These are phyloP conservation scores for Triglochin maritima DNA, from an alignment of 106 monocot genomes.

Conservation along the genomic window DNA sequence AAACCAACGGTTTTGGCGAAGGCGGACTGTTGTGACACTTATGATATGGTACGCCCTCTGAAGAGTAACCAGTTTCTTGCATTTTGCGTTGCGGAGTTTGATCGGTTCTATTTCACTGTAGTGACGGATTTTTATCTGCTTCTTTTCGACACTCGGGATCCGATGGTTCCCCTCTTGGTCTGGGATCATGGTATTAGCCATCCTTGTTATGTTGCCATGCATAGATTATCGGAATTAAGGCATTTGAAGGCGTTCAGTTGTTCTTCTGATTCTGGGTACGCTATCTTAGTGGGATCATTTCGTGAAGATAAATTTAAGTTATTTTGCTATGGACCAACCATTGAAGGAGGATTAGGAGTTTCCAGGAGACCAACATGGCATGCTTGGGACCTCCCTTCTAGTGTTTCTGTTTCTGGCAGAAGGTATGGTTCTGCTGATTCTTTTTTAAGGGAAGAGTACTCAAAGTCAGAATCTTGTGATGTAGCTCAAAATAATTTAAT, in stretches of 20 bases:
- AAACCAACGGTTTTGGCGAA: conserved; percentile 28
- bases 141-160: conserved; percentile 36
- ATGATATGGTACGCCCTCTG: conserved; percentile 3
- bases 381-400: conserved; percentile 79
- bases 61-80: conserved; percentile 23
- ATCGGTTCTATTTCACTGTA: conserved; percentile 30
- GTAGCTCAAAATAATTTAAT: conserved; percentile 6
- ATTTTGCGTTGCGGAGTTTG: conserved; percentile 23
- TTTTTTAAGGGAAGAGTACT: conserved; percentile 26
- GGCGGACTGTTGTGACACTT: conserved; percentile 8
- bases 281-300: conserved; percentile 75
- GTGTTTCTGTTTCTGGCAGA: conserved; percentile 34
- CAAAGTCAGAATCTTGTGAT: conserved; percentile 2
- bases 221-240: conserved; percentile 39
- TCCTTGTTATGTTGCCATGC: conserved; percentile 35
- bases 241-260: conserved; percentile 26
- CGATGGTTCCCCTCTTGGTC: conserved; percentile 31
- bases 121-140: conserved; percentile 27
- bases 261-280: conserved; percentile 40
- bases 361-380: conserved; percentile 15
- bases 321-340: conserved; percentile 53
- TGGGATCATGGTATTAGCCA: conserved; percentile 46
- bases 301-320: conserved; percentile 41
- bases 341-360: conserved; percentile 2
- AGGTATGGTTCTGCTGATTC: conserved; percentile 9